Conservation (phyloP, 352 stramenopile genomes). For the Phytopythium vexans region DNA sequence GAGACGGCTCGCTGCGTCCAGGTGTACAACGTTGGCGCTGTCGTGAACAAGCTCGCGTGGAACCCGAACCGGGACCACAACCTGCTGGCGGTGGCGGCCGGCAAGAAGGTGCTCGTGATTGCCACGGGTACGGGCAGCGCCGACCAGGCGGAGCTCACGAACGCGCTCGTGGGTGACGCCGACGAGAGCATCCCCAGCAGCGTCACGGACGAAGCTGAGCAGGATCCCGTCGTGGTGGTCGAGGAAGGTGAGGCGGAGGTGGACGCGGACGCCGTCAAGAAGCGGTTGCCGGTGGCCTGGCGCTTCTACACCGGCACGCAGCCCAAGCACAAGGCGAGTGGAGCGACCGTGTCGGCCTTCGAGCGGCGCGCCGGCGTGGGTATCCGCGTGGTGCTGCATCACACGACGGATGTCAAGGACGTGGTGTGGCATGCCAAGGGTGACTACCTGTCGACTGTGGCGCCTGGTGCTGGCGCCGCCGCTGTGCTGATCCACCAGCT, state of each 20-base stretch:
- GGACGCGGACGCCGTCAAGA: slow-evolving; percentile 76
- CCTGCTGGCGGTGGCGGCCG: slow-evolving; percentile 91
- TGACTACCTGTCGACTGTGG: slow-evolving; percentile 97
- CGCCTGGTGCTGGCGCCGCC: slow-evolving; percentile 82
- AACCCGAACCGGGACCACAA: slow-evolving; percentile 97
- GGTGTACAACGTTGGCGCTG: slow-evolving; percentile 89
- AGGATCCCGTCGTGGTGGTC: slow-evolving; percentile 48
- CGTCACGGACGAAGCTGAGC: slow-evolving; percentile 35
- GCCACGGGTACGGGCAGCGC: slow-evolving; percentile 92
- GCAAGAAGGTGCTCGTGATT: slow-evolving; percentile 91
- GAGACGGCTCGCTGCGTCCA: slow-evolving; percentile 91
- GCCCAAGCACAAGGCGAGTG: slow-evolving; percentile 67
- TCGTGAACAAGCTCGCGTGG: slow-evolving; percentile 94
- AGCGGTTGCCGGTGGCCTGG: slow-evolving; percentile 92
- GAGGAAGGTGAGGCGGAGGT: slow-evolving; percentile 69
- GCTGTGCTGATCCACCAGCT: slow-evolving; percentile 98
- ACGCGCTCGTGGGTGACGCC: slow-evolving; percentile 90
- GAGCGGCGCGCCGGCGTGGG: slow-evolving; percentile 77
- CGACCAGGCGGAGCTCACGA: slow-evolving; percentile 94
- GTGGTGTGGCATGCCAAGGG: slow-evolving; percentile 98
- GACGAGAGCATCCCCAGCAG: slow-evolving; percentile 62
- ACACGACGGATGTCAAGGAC: slow-evolving; percentile 90
- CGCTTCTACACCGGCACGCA: slow-evolving; percentile 82
- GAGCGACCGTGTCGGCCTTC: slow-evolving; percentile 46
- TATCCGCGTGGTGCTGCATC: slow-evolving; percentile 83